Base-by-base conservation (phyloP, 495 filamentous ascomycete species). In the Extremus antarcticus region DNA sequence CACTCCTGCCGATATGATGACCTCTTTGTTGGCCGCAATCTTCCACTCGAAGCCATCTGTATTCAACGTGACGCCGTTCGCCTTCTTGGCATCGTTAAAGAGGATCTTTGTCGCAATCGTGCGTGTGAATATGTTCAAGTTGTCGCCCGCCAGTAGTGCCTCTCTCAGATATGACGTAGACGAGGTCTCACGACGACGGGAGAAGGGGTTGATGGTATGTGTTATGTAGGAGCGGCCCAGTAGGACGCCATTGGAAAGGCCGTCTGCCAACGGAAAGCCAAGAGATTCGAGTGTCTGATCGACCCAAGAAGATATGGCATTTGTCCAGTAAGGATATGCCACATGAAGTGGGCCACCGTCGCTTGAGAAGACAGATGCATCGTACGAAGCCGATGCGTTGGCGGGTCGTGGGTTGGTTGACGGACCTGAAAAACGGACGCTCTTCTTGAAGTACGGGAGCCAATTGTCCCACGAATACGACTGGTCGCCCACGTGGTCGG, bases 1-100 rank as follows among this genome's bases (percentile, higher is more conserved):
- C 16, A 60, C 71, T 9, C 79, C 79, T 2, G 77, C 76, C 2
- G 78, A 76, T 0, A 83, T 22, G 39, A 84, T 78, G 47, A 84
- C 74, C 62, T 83, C 79, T 50, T 74, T 73, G 1, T 54, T 64
- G 8, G 78, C 77, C 1, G 46, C 56, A 1, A 78, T 60, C 2
- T 61, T 72, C 65, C 70, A 70, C 0, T 64, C 63, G n/a, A 54
- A 48, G 10, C 55, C 55, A 2, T 50, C 51, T 51, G 70, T 61
- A 9, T 68, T 54, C n/a, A 80, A 76, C 8, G 51, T 16, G 0
- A 81, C 75, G 8, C 76, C 78, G 0, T 65, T 74, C 23, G 79
- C 78, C 2, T 40, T 70, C 32, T 72, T 78, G 23, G 63, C 59
- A 15, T 46, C 65, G 52, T 75, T 53, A 58, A 79, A 76, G 0